Evolutionary conservation across 1,284 basidiomycete species (phyloP), one percentile per base, ranked within the genome.

Genomic region (Rhodotorula glutinis): DNA sequence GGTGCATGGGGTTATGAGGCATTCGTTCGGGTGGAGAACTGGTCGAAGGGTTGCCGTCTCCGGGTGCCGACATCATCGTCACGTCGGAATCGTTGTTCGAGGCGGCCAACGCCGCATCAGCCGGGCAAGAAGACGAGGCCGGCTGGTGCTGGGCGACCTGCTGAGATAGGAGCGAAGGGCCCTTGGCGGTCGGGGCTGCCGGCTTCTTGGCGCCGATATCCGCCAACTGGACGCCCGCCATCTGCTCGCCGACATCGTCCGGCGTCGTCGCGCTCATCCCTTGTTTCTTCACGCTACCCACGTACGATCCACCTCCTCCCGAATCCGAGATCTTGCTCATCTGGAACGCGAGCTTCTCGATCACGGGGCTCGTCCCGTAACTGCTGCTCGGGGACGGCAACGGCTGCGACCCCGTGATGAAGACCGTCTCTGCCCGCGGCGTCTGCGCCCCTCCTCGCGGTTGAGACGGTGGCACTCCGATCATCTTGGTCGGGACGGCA

Each of bases 371-470:
- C 13, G 85, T 86, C 33, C 87, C 88, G 83, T 78, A 89, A 85
- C 73, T 88, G 83, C 71, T 87, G 84, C 54, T 90, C 82, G 75
- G 90, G 84, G 80, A 82, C 0, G 95, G 93, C 13, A 98, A 83
- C 0, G 95, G 95, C 77, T 93, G 94, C 2, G 90, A 93, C 46
- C 91, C 91, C 1, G 92, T 96, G 80, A 98, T 97, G 81, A 91
- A 93, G 51, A 85, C 81, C 49, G 87, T 87, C 75, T 96, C 92
- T 40, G 89, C 88, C 51, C 92, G 85, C 0, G 95, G 95, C 0
- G 95, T 98, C 79, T 97, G 95, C 77, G 96, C 94, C 2, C 95
- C 95, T n/a, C 92, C 91, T 60, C 95, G 85, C 7, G 94, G 95
- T 74, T 93, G 92, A 55, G 88, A 90, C 0, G 95, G 95, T 0